Conservation (phyloP, 1,284 basidiomycete genomes). For the Sporisorium reilianum region DNA sequence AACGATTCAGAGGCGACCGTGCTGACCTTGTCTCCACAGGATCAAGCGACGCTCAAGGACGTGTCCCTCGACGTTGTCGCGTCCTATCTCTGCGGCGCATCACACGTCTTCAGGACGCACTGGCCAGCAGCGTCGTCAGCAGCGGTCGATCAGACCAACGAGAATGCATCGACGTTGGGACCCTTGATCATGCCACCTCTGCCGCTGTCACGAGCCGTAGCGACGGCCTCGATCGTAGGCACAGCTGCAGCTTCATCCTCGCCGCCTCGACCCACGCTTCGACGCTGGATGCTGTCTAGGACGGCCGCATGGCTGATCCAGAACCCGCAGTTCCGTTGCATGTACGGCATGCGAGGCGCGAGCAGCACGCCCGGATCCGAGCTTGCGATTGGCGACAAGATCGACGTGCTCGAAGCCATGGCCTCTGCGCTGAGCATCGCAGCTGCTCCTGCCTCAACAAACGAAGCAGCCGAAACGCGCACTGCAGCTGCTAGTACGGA, state of each 20-base stretch:
- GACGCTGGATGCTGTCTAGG: conserved; percentile 28
- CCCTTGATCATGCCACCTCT: neutral
- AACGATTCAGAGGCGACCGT: conserved; percentile 17
- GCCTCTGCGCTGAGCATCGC: conserved; percentile 25
- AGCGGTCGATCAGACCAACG: neutral
- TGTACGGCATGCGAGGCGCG: conserved; percentile 14
- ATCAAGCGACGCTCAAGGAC: conserved; percentile 19
- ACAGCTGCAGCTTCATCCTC: neutral
- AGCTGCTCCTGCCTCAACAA: neutral
- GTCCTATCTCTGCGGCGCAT: conserved; percentile 13
- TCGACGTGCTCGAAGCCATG: conserved; percentile 41
- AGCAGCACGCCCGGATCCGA: neutral
- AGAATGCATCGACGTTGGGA: neutral
- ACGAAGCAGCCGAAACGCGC: neutral
- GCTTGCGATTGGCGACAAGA: conserved; percentile 26
- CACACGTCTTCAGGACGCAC: neutral
- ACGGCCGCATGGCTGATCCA: conserved; percentile 36
- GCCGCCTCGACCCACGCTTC: conserved; percentile 6
- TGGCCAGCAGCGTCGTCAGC: neutral
- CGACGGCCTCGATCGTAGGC: neutral
- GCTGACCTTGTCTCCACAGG: conserved; percentile 12
- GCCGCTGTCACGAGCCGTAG: neutral
- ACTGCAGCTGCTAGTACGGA: neutral
- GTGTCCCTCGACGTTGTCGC: conserved; percentile 18
- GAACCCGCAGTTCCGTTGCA: conserved; percentile 41